Evolutionary conservation across 2,329 filamentous ascomycete genomes (phyloP).

Genomic region (Claviceps maximensis): DNA sequence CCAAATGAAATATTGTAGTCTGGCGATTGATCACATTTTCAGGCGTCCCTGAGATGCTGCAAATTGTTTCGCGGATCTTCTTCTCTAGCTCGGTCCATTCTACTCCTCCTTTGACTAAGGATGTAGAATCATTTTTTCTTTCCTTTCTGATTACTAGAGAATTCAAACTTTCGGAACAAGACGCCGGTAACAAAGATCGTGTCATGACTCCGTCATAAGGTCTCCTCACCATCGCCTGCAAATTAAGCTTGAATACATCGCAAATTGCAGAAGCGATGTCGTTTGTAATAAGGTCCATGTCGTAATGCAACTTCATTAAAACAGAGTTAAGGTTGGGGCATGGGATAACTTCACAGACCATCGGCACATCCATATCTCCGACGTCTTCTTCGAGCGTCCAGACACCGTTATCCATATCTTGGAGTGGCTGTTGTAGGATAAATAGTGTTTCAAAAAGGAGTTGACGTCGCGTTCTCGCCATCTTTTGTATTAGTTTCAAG

Average conservation of each 20-base stretch:
- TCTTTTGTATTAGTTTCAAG: slow-evolving; percentile 54
- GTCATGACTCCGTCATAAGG: slow-evolving; percentile 12
- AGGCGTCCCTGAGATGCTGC: slow-evolving; percentile 41
- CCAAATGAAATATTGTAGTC: slow-evolving; percentile 76
- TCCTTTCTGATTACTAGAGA: slow-evolving; percentile 12
- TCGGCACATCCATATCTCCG: slow-evolving; percentile 58
- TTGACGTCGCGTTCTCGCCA: slow-evolving; percentile 25
- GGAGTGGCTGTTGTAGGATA: slow-evolving; percentile 56
- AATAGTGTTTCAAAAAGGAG: slow-evolving; percentile 70
- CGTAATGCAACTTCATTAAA: slow-evolving; percentile 48
- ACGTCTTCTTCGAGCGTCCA: slow-evolving; percentile 46
- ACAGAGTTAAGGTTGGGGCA: slow-evolving; percentile 37
- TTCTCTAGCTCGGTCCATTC: slow-evolving; percentile 39
- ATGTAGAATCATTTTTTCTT: slow-evolving; percentile 6
- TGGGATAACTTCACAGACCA: slow-evolving; percentile 65
- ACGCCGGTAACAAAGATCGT: neutral
- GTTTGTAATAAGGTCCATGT: slow-evolving; percentile 27
- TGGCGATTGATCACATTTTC: slow-evolving; percentile 36
- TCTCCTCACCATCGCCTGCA: slow-evolving; percentile 13
- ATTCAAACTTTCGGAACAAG: slow-evolving; percentile 7
- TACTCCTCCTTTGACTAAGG: slow-evolving; percentile 10
- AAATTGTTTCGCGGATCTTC: slow-evolving; percentile 41
- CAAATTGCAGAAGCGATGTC: slow-evolving; percentile 16
- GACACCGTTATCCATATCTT: slow-evolving; percentile 39
- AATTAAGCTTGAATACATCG: slow-evolving; percentile 18